Base-by-base conservation (phyloP, 2,329 filamentous ascomycete species). In the Acephala macrosclerotiorum region DNA sequence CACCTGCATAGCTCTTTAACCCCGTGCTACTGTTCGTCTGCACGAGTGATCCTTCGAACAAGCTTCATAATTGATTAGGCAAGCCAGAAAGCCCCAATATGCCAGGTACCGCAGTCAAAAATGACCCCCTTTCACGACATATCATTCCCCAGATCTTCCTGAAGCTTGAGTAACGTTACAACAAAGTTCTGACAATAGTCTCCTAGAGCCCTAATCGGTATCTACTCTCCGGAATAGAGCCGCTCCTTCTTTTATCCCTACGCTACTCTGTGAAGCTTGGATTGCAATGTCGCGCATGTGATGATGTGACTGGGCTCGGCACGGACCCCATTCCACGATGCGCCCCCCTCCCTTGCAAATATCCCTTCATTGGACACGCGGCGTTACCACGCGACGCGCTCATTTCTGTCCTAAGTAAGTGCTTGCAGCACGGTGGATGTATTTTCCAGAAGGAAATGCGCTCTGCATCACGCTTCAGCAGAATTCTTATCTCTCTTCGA, bases 321-420 rank as follows among this genome's bases (percentile, higher is more conserved):
- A 53, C 49, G 49, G 49, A 33, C 49, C 49, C 18, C 49, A 53
- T 53, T 53, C 49, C 49, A n/a, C n/a, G 49, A 29, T 33, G 22
- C 49, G 11, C 25, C 49, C 47, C n/a, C n/a, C n/a, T n/a, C n/a
- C n/a, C 49, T 53, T 29, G 49, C 12, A 33, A 29, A 53, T 53
- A 53, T 53, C 25, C 25, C 49, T 53, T 53, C 49, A 53, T 53
- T 53, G 49, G 49, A 53, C 49, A 53, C 49, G 49, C 49, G 49
- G 33, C 49, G 49, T 53, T 53, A 53, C 49, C 49, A 53, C 49
- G 22, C 49, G 49, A 53, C 49, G 49, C 49, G 49, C 49, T 53
- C 49, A 33, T 22, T 49, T 49, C 11, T 26, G 49, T 29, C 25
- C 1, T 53, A 25, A 3, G 49, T 29, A 12, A 53, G 49, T 53